Base-by-base conservation (phyloP, 192 early-diverging fungal genomes). In the Lobulomyces angularis region DNA sequence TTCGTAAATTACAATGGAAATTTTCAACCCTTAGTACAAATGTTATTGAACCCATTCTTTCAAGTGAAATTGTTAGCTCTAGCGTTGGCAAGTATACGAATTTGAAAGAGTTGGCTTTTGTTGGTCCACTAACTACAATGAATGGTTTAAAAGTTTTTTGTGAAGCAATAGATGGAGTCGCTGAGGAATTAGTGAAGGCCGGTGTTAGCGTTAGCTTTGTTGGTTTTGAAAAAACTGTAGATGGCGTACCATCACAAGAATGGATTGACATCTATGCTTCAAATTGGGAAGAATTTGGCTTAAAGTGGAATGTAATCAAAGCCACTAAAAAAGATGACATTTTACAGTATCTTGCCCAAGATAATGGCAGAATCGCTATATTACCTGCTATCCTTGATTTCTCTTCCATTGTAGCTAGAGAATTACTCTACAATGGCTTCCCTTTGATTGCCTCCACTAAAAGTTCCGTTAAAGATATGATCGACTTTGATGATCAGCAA, bases 111-210 rank as follows among this genome's bases (percentile, higher is more conserved):
- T 14, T 62, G 22, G 58, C 55, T 1, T 62, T 59, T 45, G 55
- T 62, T 31, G 60, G 60, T 16, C 27, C 37, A 18, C 24, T 62
- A 32, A 46, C 42, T 5, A 20, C 49, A 27, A 43, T 42, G 16
- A 43, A 47, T 23, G 60, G 60, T 25, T 41, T 62, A 28, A 45
- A 64, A 24, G 23, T 43, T 12, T 61, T 62, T 41, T 62, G 59
- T 37, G 60, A 62, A 29, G 50, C 59, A 1, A 55, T 62, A 20
- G 60, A 62, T 43, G 9, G 14, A 3, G 2, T 62, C n/a, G 38
- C 37, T 16, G 14, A 3, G 3, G 34, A 45, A 3, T 7, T 55
- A 11, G 39, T 21, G 8, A 32, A 36, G 9, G n/a, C 17, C 5
- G 44, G 37, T 40, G 29, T 37, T 14, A 33, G 28, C 26, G 35